Evolutionary conservation across 768 basidiomycete species (phyloP).

Genomic region (Thelephora ganbajun): DNA sequence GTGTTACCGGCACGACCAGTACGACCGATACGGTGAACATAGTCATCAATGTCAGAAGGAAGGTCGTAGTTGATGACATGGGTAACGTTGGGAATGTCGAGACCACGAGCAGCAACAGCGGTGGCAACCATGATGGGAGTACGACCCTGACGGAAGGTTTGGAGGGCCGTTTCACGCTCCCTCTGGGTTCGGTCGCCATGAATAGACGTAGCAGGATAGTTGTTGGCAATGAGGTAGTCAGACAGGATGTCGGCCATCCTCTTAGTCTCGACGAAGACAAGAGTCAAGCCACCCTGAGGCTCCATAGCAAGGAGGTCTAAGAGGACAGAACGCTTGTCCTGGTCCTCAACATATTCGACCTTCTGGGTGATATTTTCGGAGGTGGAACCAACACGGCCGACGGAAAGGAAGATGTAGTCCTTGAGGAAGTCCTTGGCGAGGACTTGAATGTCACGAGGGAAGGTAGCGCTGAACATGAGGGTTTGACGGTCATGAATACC

Average conservation of each 20-base stretch:
- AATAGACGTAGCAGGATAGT: constrained; percentile 87
- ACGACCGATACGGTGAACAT: constrained; percentile 96
- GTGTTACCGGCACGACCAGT: constrained; percentile 98
- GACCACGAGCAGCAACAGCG: constrained; percentile 95
- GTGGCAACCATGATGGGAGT: constrained; percentile 97
- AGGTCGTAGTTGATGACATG: constrained; percentile 98
- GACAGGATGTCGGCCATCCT: constrained; percentile 98
- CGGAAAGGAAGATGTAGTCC: constrained; percentile 97
- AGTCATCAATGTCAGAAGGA: constrained; percentile 96
- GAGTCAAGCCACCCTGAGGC: constrained; percentile 58
- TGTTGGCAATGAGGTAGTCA: constrained; percentile 79
- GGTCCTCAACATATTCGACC: constrained; percentile 95
- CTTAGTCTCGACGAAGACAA: constrained; percentile 99
- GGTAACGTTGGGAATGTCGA: constrained; percentile 98
- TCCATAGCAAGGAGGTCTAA: constrained; percentile 87
- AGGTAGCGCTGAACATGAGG: constrained; percentile 99
- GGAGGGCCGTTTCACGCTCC: constrained; percentile 90
- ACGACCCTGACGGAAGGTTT: constrained; percentile 88
- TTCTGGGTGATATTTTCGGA: constrained; percentile 99
- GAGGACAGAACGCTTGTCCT: constrained; percentile 91
- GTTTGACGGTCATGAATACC: constrained; percentile 83
- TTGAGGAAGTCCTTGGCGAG: constrained; percentile 93
- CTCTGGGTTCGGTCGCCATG: constrained; percentile 97
- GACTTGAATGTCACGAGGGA: constrained; percentile 97
- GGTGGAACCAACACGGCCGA: constrained; percentile 95